These are phyloP conservation scores for Hypoxylon intermedium DNA, from an alignment of 495 filamentous ascomycete species.

Conservation along the genomic window DNA sequence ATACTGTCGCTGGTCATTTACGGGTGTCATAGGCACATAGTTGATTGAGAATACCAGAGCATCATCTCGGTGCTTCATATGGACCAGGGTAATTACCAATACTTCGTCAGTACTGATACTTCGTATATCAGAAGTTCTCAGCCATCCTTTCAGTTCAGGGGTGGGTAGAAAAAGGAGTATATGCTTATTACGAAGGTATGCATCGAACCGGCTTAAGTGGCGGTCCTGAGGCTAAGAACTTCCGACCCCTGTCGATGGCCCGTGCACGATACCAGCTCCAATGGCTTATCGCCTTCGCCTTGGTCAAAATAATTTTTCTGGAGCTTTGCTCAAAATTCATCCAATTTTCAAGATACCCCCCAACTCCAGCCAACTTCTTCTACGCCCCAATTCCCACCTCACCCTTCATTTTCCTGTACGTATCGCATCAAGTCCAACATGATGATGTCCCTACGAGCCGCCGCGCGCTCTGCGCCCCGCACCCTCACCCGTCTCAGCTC, in stretches of 20 bases:
- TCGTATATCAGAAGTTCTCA: too few relatives aligned
- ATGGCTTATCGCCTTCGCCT: conserved; percentile 21
- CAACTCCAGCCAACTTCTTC: not conserved
- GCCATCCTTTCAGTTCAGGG: not conserved
- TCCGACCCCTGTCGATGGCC: conserved; percentile 6
- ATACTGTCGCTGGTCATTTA: too few relatives aligned
- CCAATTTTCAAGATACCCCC: conserved; percentile 14
- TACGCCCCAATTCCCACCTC: not conserved
- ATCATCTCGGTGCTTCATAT: too few relatives aligned
- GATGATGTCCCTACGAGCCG: conserved; percentile 78
- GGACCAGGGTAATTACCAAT: too few relatives aligned
- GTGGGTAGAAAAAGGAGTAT: not conserved
- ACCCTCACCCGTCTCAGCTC: conserved; percentile 66
- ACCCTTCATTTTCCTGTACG: not conserved
- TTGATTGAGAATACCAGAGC: too few relatives aligned
- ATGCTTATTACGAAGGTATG: conserved; percentile 12
- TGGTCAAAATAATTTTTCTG: conserved; percentile 34
- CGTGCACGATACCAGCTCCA: conserved; percentile 23
- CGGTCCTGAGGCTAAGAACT: not conserved
- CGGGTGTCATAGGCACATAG: too few relatives aligned
- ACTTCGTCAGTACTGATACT: too few relatives aligned
- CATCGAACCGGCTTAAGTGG: not conserved
- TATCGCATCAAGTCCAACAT: conserved; percentile 41
- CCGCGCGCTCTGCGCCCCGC: conserved; percentile 76
- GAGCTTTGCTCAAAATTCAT: conserved; percentile 5